A percentile compares a stretch with the other conserved stretches of the same genome.
Evolutionary conservation across 2,329 filamentous ascomycete genomes (phyloP).

Genomic region (Thelonectria olida): DNA sequence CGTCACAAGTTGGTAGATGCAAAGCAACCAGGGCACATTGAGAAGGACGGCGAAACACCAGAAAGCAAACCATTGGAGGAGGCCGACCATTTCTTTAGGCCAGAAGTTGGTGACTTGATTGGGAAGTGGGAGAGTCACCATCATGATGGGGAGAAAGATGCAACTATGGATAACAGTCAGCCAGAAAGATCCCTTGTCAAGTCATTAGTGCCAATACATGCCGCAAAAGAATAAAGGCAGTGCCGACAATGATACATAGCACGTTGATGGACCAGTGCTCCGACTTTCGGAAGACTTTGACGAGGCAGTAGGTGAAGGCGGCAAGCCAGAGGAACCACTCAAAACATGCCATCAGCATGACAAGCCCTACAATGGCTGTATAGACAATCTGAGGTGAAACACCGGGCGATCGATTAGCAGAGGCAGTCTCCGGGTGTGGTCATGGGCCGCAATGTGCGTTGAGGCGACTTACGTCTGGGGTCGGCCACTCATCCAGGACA

Average conservation of each 20-base stretch:
- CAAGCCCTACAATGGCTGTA: constrained; percentile 78
- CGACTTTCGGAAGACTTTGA: constrained; percentile 89
- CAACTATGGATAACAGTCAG: constrained; percentile 57
- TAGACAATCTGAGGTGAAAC: constrained; percentile 77
- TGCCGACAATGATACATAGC: constrained; percentile 78
- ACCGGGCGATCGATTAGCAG: neutral
- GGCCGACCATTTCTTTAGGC: constrained; percentile 71
- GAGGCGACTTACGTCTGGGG: constrained; percentile 49
- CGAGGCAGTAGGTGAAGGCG: constrained; percentile 91
- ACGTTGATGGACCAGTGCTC: constrained; percentile 86
- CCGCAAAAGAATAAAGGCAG: constrained; percentile 80
- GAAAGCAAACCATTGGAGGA: constrained; percentile 95
- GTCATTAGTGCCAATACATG: constrained; percentile 50
- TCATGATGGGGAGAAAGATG: constrained; percentile 92
- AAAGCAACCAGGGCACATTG: constrained; percentile 91
- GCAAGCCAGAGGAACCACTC: constrained; percentile 96
- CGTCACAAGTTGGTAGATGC: constrained; percentile 89
- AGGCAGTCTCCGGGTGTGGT: neutral
- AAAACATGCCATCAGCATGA: constrained; percentile 85
- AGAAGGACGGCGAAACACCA: constrained; percentile 89
- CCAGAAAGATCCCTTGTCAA: neutral
- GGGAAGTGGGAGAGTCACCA: constrained; percentile 89
- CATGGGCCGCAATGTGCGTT: neutral
- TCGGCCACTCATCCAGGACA: constrained; percentile 59
- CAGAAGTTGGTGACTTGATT: constrained; percentile 76